These are phyloP conservation scores for Epichloe bromicola DNA, from an alignment of 2,329 filamentous ascomycete genomes.

Conservation along the genomic window DNA sequence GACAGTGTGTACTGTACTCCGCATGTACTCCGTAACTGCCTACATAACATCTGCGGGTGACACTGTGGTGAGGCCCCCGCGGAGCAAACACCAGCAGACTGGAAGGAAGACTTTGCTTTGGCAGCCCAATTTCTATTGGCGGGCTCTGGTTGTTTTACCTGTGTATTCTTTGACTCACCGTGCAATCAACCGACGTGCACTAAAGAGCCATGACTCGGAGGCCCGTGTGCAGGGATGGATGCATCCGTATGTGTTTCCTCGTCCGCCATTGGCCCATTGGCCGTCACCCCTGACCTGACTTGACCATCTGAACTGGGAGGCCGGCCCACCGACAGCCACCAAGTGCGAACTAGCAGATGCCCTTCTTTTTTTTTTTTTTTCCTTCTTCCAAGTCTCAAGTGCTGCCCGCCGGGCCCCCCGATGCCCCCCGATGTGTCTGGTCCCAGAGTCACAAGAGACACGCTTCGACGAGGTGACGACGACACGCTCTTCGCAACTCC, in stretches of 20 bases:
- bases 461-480: not conserved
- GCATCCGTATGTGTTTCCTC: not conserved
- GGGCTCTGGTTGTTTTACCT: no score
- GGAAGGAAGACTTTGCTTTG: no score
- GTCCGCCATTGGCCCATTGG: not conserved
- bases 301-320: not conserved
- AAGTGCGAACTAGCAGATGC: slow-evolving; percentile 3
- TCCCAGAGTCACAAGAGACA: not conserved
- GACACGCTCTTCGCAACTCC: not conserved
- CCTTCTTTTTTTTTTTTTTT: slow-evolving; percentile 3
- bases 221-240: not conserved
- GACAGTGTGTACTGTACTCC: no score
- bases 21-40: no score
- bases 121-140: no score
- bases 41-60: no score
- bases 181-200: not conserved
- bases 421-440: not conserved
- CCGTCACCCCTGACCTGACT: not conserved
- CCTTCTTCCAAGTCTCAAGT: not conserved
- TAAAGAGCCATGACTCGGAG: not conserved
- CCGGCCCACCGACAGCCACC: not conserved
- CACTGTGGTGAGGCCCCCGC: no score
- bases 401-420: not conserved
- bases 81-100: not conserved
- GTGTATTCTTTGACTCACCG: not conserved